A percentile compares a stretch with the other conserved stretches of the same genome.
Evolutionary conservation across 495 filamentous ascomycete genomes (phyloP).

Genomic region (Hyaloscypha bicolor): DNA sequence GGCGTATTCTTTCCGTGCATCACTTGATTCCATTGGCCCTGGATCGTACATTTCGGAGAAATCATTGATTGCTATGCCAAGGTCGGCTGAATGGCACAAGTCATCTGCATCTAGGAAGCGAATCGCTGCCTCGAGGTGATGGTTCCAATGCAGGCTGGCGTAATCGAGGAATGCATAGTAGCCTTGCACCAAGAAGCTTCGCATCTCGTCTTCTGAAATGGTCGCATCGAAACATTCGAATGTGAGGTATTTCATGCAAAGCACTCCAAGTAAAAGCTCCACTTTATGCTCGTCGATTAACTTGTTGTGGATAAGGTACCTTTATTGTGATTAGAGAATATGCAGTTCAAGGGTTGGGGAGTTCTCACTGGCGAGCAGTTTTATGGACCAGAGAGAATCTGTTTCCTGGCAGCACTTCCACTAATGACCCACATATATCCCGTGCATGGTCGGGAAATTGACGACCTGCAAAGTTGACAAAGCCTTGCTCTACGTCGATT

Average conservation of each 20-base stretch:
- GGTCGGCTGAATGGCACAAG: constrained; percentile 7
- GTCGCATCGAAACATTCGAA: constrained; percentile 33
- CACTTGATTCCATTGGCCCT: constrained; percentile 8
- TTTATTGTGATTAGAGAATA: background rate
- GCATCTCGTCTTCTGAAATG: constrained; percentile 19
- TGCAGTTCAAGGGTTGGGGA: constrained; percentile 21
- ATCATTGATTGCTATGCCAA: constrained; percentile 27
- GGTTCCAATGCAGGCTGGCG: constrained; percentile 39
- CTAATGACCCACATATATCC: constrained; percentile 49
- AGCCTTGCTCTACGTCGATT: constrained; percentile 31
- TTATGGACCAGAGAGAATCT: constrained; percentile 45
- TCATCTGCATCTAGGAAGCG: constrained; percentile 1
- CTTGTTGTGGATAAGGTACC: constrained; percentile 27
- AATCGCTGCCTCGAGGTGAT: constrained; percentile 35
- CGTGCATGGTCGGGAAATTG: constrained; percentile 37
- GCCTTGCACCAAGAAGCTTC: constrained; percentile 27
- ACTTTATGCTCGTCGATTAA: constrained; percentile 26
- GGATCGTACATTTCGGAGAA: constrained; percentile 30
- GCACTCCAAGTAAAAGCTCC: constrained; percentile 33
- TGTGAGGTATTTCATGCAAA: constrained; percentile 39
- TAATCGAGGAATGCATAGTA: constrained; percentile 43
- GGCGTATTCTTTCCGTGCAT: background rate
- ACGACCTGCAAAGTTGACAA: constrained; percentile 32
- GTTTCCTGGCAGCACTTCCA: constrained; percentile 39
- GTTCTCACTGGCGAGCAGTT: constrained; percentile 45